Conservation (phyloP, 139 green algal species). For the Nannochloris sp. region DNA sequence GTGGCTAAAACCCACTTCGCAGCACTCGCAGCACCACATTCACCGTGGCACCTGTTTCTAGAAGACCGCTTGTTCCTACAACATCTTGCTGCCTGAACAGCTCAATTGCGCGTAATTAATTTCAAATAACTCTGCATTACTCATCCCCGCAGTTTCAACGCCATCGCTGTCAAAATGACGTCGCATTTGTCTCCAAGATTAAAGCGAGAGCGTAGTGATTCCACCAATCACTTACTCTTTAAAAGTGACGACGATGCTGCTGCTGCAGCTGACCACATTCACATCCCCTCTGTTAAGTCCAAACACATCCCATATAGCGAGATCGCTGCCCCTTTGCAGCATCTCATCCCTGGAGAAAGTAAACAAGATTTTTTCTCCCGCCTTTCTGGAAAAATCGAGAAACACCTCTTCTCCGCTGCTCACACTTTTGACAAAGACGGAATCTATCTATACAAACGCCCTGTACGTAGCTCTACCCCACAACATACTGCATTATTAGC, state of each 20-base stretch:
- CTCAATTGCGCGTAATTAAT: too few species aligned
- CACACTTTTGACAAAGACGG: conserved; percentile 13
- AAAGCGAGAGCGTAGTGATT: not conserved
- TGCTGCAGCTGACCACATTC: not conserved
- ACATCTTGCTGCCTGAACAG: too few species aligned
- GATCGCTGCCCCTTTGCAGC: not conserved
- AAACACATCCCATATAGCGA: not conserved
- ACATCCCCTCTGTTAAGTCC: not conserved
- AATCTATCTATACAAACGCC: conserved; percentile 40
- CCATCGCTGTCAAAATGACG: too few species aligned
- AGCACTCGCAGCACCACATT: too few species aligned
- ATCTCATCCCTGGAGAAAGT: not conserved
- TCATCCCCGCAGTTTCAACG: too few species aligned
- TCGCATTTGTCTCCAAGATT: not conserved
- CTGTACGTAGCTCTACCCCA: conserved; percentile 4
- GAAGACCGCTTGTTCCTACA: too few species aligned
- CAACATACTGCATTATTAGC: conserved; percentile 14
- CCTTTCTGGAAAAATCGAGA: not conserved
- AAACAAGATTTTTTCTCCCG: not conserved
- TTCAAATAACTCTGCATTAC: too few species aligned
- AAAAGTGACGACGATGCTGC: not conserved
- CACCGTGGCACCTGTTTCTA: too few species aligned
- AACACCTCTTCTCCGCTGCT: not conserved
- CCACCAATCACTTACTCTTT: not conserved
- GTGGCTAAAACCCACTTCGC: too few species aligned